Evolutionary conservation across 345 rosid genomes (phyloP).

Genomic region (Ceriops decandra): DNA sequence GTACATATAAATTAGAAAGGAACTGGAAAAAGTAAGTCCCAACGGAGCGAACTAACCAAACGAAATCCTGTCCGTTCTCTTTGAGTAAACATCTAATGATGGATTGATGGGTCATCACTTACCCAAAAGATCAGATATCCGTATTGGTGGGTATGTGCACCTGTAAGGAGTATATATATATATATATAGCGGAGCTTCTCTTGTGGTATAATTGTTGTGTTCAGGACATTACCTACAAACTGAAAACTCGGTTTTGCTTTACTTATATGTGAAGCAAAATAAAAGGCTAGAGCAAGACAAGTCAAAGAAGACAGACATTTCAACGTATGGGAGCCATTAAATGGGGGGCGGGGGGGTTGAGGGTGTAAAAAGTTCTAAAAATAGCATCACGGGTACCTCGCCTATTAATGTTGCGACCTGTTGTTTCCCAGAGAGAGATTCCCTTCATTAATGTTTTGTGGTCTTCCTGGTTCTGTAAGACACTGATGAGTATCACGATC

Average conservation of each 20-base stretch:
- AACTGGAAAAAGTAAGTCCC: too few relatives aligned
- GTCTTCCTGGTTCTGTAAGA: conserved; percentile 14
- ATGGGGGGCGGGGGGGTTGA: background rate
- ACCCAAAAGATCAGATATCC: too few relatives aligned
- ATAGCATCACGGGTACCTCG: conserved; percentile 4
- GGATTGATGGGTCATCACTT: background rate
- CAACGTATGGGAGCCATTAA: background rate
- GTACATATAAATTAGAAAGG: too few relatives aligned
- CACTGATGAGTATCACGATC: conserved; percentile 14
- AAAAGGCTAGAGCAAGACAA: background rate
- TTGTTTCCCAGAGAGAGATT: conserved; percentile 41
- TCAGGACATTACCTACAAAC: background rate
- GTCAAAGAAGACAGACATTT: too few relatives aligned
- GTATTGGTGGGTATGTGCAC: too few relatives aligned
- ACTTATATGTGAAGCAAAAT: background rate
- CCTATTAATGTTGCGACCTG: conserved; percentile 27
- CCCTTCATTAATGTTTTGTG: conserved; percentile 34
- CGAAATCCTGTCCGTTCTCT: background rate
- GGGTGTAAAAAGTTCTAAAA: background rate
- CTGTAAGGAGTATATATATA: too few relatives aligned
- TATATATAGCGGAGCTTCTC: too few relatives aligned
- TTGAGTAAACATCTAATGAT: background rate
- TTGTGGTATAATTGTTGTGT: too few relatives aligned
- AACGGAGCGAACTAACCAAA: background rate
- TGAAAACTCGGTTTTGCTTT: background rate